Conservation (phyloP, 2,329 filamentous ascomycete genomes). For the Ramularia collo-cygni region DNA sequence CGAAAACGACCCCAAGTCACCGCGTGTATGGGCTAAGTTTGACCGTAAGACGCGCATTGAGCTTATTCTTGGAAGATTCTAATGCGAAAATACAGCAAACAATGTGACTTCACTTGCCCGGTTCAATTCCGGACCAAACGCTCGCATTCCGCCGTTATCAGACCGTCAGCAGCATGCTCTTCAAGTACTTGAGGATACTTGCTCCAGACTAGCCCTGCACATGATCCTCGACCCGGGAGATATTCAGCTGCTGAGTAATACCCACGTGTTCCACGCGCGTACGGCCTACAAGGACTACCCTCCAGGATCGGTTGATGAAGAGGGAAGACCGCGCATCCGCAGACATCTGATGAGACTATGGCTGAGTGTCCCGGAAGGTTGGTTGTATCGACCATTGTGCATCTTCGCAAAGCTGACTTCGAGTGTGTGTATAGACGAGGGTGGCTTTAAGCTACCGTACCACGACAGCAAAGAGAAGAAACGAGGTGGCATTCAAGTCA, state of each 20-base stretch:
- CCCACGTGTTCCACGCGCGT: constrained; percentile 71
- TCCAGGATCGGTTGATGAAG: constrained; percentile 33
- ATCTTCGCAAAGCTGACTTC: too few species aligned
- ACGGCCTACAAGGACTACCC: constrained; percentile 70
- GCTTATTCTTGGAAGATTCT: too few species aligned
- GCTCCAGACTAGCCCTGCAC: constrained; percentile 65
- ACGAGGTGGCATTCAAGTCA: constrained; percentile 79
- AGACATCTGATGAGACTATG: constrained; percentile 78
- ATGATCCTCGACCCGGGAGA: constrained; percentile 84
- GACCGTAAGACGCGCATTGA: constrained; percentile 44
- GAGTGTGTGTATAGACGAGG: constrained; percentile 50
- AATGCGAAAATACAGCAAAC: constrained; percentile 48
- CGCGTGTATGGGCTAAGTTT: constrained; percentile 73
- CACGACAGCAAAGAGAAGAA: constrained; percentile 77
- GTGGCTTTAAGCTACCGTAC: constrained; percentile 79
- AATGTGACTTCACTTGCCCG: constrained; percentile 69
- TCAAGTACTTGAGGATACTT: constrained; percentile 66
- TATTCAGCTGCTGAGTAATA: constrained; percentile 78
- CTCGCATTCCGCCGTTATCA: constrained; percentile 63
- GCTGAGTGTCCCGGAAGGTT: constrained; percentile 67
- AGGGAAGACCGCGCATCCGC: constrained; percentile 50
- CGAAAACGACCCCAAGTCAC: constrained; percentile 54
- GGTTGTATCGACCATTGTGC: too few species aligned
- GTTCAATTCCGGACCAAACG: constrained; percentile 46
- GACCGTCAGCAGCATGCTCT: constrained; percentile 62